Evolutionary conservation across 1,284 basidiomycete species (phyloP), one percentile per base, ranked within the genome.

Genomic region (Puccinia triticina): DNA sequence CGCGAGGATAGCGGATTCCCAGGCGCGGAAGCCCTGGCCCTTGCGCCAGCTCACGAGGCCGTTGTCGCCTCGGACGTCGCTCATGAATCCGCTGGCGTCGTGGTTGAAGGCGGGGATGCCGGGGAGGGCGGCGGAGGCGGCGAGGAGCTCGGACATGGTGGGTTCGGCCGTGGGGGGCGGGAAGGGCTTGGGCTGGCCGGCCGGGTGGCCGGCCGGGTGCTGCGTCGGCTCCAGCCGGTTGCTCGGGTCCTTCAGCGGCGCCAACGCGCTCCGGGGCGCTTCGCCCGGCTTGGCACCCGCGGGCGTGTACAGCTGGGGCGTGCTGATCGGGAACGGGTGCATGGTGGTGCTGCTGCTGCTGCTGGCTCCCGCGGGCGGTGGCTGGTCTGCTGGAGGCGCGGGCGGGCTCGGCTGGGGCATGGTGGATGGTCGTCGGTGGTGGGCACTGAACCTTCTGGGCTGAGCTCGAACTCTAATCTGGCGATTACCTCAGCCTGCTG

Each of bases 1-100:
- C 46, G 93, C 92, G 67, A 96, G 86, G 50, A 96, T 88, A 85
- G 94, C 92, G 83, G 90, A 90, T 89, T 96, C 95, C 93, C 93
- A 96, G 83, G 82, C 84, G 82, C 84, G 83, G 85, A 86, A 85
- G 55, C 87, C 85, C 83, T 86, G 84, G 5, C 84, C 85, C 79
- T 85, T 85, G 34, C 86, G 82, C 85, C 86, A 87, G 66, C 84
- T 85, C 43, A 85, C 82, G 29, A 87, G 79, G 5, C 85, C 86
- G 11, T 66, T 66, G 32, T 82, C 72, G 18, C 79, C 79, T 66
- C 79, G 50, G 71, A 82, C 79, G 46, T 82, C 79, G 32, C 69
- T 73, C 79, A 82, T 82, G 72, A 82, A 82, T 26, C 71, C 71
- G 26, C 43, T 40, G 5, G 26, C 37, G 66, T 74, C 71, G 32